Conservation (phyloP, 169 alveolate genomes). For the Eimeria sp. region DNA sequence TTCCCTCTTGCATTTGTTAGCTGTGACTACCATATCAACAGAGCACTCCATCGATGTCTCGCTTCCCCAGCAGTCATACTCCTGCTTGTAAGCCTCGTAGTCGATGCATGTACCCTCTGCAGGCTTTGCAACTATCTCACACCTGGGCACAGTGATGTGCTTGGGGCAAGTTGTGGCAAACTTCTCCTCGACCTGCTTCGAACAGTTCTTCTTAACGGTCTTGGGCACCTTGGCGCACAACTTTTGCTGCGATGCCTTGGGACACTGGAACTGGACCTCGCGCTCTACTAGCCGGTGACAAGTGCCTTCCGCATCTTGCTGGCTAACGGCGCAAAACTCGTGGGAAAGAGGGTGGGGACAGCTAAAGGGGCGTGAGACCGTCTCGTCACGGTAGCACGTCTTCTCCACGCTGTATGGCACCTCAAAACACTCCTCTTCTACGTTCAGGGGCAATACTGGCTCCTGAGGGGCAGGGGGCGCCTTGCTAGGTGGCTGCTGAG, state of each 20-base stretch:
- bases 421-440: slow-evolving; percentile 75
- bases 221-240: slow-evolving; percentile 81
- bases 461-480: background rate
- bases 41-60: slow-evolving; percentile 78
- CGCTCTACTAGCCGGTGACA: slow-evolving; percentile 72
- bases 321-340: slow-evolving; percentile 70
- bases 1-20: slow-evolving; percentile 73
- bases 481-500: background rate
- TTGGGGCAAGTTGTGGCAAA: slow-evolving; percentile 68
- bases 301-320: slow-evolving; percentile 38
- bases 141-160: slow-evolving; percentile 51
- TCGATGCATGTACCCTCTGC: slow-evolving; percentile 74
- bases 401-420: slow-evolving; percentile 79
- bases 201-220: slow-evolving; percentile 67
- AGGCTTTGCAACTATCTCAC: slow-evolving; percentile 66
- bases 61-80: slow-evolving; percentile 81
- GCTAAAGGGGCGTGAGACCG: slow-evolving; percentile 72
- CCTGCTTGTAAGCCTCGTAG: slow-evolving; percentile 34
- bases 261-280: slow-evolving; percentile 80
- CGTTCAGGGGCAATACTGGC: slow-evolving; percentile 26
- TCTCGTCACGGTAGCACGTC: slow-evolving; percentile 79
- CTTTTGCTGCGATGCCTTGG: slow-evolving; percentile 74
- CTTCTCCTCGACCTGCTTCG: slow-evolving; percentile 54
- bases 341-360: slow-evolving; percentile 46
- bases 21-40: slow-evolving; percentile 68